A percentile compares a stretch with the other conserved stretches of the same genome.
Evolutionary conservation across 1,139 yeast species (phyloP).

Genomic region (Protomyces macrosporus): DNA sequence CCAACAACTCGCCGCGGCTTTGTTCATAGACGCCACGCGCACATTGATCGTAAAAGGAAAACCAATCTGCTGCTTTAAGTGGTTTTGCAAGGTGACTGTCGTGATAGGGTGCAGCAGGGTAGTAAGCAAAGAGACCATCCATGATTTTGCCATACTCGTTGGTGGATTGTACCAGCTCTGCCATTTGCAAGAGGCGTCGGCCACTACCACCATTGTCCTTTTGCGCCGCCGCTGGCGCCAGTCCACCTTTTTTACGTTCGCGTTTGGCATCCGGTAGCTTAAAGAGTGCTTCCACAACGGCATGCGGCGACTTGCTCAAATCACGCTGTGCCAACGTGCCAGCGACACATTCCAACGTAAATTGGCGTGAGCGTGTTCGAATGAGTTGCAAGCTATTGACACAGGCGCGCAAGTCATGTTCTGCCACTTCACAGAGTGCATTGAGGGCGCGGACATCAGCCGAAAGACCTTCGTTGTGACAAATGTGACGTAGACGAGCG

Average conservation of each 20-base stretch:
- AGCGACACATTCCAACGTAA: slow-evolving; percentile 16
- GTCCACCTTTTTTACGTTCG: slow-evolving; percentile 18
- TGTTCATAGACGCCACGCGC: slow-evolving; percentile 43
- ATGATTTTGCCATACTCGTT: slow-evolving; percentile 50
- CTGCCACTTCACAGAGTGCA: slow-evolving; percentile 63
- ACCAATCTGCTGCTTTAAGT: slow-evolving; percentile 67
- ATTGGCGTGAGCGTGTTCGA: slow-evolving; percentile 3
- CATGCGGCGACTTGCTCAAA: slow-evolving; percentile 12
- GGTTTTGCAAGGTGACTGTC: slow-evolving; percentile 68
- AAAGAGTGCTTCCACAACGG: slow-evolving; percentile 24
- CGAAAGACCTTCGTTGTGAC: slow-evolving; percentile 45
- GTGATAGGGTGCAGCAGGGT: slow-evolving; percentile 52
- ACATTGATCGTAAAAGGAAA: slow-evolving; percentile 58
- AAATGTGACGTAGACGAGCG: slow-evolving; percentile 49
- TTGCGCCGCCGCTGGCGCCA: neutral
- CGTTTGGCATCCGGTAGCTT: slow-evolving; percentile 10
- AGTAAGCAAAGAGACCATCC: slow-evolving; percentile 56
- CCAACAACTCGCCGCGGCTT: slow-evolving; percentile 48
- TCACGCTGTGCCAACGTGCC: slow-evolving; percentile 29
- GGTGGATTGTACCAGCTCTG: slow-evolving; percentile 47
- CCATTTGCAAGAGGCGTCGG: slow-evolving; percentile 44
- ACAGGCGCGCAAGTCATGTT: slow-evolving; percentile 82
- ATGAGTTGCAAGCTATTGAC: slow-evolving; percentile 63
- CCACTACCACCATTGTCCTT: slow-evolving; percentile 34
- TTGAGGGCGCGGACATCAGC: slow-evolving; percentile 44